Evolutionary conservation across 805 yeast genomes (phyloP).

Genomic region (Candida germanica): DNA sequence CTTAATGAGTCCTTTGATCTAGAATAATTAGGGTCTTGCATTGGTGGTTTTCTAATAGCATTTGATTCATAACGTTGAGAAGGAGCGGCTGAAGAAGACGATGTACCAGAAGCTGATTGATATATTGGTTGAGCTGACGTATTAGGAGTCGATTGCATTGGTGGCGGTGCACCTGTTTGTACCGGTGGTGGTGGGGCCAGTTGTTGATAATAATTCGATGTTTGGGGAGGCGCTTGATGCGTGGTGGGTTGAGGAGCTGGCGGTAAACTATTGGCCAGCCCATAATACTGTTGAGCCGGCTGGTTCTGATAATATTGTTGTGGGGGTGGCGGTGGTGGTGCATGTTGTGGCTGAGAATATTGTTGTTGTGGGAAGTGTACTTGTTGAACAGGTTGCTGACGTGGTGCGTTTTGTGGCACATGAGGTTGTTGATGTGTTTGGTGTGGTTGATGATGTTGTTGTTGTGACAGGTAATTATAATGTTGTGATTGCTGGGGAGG

Average conservation of each 20-base stretch:
- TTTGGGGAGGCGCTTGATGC: constrained; percentile 9
- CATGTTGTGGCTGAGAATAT: constrained; percentile 8
- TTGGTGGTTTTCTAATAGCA: constrained; percentile 13
- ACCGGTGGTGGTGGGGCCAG: too few species aligned
- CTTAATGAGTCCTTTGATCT: constrained; percentile 20
- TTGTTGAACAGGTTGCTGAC: constrained; percentile 12
- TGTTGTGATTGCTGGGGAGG: constrained; percentile 13
- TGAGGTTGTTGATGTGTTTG: constrained; percentile 12
- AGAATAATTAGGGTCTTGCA: background rate
- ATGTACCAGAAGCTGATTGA: background rate
- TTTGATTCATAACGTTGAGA: constrained; percentile 13
- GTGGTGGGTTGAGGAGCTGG: constrained; percentile 10
- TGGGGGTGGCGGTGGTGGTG: constrained; percentile 3
- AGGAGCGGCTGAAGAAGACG: background rate
- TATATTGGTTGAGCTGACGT: constrained; percentile 13
- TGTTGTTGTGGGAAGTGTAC: background rate
- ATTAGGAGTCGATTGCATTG: constrained; percentile 10
- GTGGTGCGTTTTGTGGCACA: constrained; percentile 14
- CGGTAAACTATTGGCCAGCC: background rate
- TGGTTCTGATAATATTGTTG: too few species aligned
- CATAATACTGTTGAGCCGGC: constrained; percentile 1
- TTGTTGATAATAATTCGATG: constrained; percentile 13
- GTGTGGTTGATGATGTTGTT: constrained; percentile 9
- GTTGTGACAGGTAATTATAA: constrained; percentile 11
- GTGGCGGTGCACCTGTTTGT: constrained; percentile 10